Percentiles rank a stretch among this genome's conserved stretches.
Evolutionary conservation across 2,329 filamentous ascomycete genomes (phyloP).

Genomic region (Aspergillus viridinutans): DNA sequence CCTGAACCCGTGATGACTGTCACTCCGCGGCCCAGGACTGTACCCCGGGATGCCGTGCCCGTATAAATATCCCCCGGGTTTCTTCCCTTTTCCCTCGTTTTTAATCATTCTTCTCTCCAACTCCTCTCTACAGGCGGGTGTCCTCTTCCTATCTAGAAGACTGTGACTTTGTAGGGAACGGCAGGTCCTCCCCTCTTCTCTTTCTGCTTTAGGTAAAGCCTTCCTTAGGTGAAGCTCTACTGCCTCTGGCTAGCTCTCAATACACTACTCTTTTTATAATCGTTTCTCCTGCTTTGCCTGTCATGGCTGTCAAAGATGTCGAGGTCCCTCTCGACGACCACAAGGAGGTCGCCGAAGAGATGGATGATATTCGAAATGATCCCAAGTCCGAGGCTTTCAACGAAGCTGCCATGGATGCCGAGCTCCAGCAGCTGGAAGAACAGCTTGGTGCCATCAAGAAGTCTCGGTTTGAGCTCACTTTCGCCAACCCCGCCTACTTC

Average conservation of each 20-base stretch:
- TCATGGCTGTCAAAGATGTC: slow-evolving; percentile 19
- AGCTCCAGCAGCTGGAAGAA: slow-evolving; percentile 26
- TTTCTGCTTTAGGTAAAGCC: background rate
- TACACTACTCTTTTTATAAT: background rate
- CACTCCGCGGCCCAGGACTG: background rate
- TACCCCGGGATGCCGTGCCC: background rate
- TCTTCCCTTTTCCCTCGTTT: background rate
- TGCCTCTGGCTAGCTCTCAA: too few relatives aligned
- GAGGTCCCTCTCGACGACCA: slow-evolving; percentile 22
- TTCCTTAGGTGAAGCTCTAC: background rate
- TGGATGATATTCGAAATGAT: slow-evolving; percentile 24
- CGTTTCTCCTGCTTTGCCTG: slow-evolving; percentile 8
- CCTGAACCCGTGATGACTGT: background rate
- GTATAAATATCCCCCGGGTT: background rate
- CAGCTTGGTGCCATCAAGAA: slow-evolving; percentile 19
- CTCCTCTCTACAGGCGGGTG: background rate
- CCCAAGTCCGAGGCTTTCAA: slow-evolving; percentile 17
- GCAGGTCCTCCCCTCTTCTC: background rate
- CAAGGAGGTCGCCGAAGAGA: slow-evolving; percentile 23
- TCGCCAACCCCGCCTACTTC: slow-evolving; percentile 61
- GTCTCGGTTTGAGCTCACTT: slow-evolving; percentile 45
- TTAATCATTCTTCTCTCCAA: background rate
- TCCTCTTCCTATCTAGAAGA: background rate
- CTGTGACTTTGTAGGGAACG: background rate
- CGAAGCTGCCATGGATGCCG: slow-evolving; percentile 31